A percentile compares a stretch with the other conserved stretches of the same genome.
Conservation (phyloP, 129 eudicot genomes). For the Glebionis coronaria region DNA sequence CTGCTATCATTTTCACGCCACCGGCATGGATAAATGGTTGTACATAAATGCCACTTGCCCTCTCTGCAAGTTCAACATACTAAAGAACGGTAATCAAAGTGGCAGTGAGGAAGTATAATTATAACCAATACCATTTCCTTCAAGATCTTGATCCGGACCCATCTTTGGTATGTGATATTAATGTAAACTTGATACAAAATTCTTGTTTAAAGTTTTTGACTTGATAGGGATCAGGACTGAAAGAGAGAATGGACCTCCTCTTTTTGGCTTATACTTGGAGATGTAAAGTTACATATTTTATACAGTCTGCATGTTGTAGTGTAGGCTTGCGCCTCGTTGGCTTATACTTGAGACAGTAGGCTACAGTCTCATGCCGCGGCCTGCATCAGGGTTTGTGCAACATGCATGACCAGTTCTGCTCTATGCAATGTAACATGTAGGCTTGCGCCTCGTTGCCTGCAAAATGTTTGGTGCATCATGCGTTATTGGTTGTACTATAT, state of each 20-base stretch:
- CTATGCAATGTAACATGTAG: constrained; percentile 18
- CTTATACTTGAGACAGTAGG: neutral
- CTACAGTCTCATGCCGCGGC: neutral
- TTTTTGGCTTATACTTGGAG: constrained; percentile 26
- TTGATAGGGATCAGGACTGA: constrained; percentile 17
- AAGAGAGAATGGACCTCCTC: constrained; percentile 1
- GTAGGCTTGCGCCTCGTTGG: too few species aligned
- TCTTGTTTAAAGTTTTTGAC: constrained; percentile 25
- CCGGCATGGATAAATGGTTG: constrained; percentile 89
- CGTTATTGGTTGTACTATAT: constrained; percentile 10
- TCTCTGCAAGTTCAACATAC: constrained; percentile 83
- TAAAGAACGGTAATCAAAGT: constrained; percentile 61
- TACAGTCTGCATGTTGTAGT: constrained; percentile 20
- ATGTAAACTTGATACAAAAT: constrained; percentile 23
- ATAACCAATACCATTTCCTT: constrained; percentile 12
- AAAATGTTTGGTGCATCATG: constrained; percentile 2
- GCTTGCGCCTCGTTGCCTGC: neutral
- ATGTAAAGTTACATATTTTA: constrained; percentile 25
- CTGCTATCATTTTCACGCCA: constrained; percentile 75
- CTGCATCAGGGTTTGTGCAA: constrained; percentile 2
- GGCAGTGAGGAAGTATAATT: constrained; percentile 69
- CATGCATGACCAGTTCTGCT: constrained; percentile 24
- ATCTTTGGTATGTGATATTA: constrained; percentile 22
- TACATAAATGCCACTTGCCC: constrained; percentile 84
- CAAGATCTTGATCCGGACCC: constrained; percentile 16